phyloP scores from a whole-genome alignment of 2,329 filamentous ascomycete genomes.

The Fusarium sp. region DNA sequence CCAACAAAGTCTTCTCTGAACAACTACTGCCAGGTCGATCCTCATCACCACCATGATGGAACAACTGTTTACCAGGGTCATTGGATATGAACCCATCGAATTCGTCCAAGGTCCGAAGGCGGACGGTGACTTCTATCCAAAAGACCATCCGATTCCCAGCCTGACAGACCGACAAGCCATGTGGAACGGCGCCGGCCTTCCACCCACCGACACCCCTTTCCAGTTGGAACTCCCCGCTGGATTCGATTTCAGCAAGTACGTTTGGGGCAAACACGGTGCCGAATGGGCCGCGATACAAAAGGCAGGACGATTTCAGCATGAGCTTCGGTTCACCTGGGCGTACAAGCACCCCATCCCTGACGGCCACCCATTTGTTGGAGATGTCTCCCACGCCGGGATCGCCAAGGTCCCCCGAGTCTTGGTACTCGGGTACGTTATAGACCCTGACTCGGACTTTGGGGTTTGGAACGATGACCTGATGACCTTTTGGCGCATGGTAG shows the following conservation, averaged over 20 bases:
- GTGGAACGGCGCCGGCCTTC: neutral
- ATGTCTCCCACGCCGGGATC: fast-evolving
- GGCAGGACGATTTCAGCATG: too few species aligned
- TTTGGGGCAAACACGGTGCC: neutral
- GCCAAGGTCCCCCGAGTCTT: neutral
- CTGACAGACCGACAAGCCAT: neutral
- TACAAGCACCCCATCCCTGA: neutral
- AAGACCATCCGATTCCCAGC: neutral
- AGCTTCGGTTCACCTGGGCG: neutral
- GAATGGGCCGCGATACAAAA: neutral
- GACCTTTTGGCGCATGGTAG: neutral
- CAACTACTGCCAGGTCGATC: too few species aligned
- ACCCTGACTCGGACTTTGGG: neutral
- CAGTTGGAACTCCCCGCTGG: fast-evolving
- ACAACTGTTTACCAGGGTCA: too few species aligned
- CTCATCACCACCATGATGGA: too few species aligned
- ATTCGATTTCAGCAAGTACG: neutral
- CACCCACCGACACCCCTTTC: fast-evolving
- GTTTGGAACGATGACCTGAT: neutral
- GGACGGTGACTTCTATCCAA: neutral
- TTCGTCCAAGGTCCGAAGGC: neutral
- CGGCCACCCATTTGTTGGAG: neutral
- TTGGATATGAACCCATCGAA: neutral
- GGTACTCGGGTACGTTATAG: neutral
- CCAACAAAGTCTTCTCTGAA: neutral